Base-by-base conservation (phyloP, 2,329 filamentous ascomycete species). In the Aspergillus brasiliensis region DNA sequence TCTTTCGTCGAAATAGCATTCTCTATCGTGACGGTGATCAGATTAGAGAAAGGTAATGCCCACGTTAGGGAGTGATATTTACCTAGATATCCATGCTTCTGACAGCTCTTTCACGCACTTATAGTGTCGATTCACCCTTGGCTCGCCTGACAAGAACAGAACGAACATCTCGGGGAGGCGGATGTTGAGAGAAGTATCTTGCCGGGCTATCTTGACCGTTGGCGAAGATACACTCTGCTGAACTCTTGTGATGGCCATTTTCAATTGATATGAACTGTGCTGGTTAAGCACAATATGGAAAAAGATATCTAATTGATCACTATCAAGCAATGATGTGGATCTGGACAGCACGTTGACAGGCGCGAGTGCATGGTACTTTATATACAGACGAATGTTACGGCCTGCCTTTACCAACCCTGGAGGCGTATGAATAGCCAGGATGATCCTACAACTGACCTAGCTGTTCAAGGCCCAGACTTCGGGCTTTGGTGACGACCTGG, bases 111-210 rank as follows among this genome's bases (percentile, higher is more conserved):
- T 69, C 34, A 70, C 60, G 13, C 37, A 44, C 25, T 64, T 60
- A 51, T 72, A 73, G 46, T 68, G 38, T 8, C 61, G 63, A 42
- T 73, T 73, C 8, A 68, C 48, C 2, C 49, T 28, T 1, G 65
- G 67, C 4, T 67, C 58, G 23, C 66, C 58, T 1, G 71, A 67
- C 51, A 73, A 62, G 37, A 72, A 72, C 1, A 70, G 69, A 8
- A 68, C 66, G 52, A 72, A 73, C 64, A 72, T 62, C 31, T 73
- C 68, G 0, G 71, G 71, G 3, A 73, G 58, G 11, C 31, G 46
- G 13, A 66, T 61, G 2, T 52, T 28, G 25, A 62, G 44, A 47
- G 57, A 53, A 25, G 34, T 27, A 15, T 47, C 40, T 15, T 25
- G 28, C 23, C 25, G 51, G 27, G 21, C 38, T 8, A 17, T 11